Base-by-base conservation (phyloP, 768 basidiomycete species). In the Panus rudis region DNA sequence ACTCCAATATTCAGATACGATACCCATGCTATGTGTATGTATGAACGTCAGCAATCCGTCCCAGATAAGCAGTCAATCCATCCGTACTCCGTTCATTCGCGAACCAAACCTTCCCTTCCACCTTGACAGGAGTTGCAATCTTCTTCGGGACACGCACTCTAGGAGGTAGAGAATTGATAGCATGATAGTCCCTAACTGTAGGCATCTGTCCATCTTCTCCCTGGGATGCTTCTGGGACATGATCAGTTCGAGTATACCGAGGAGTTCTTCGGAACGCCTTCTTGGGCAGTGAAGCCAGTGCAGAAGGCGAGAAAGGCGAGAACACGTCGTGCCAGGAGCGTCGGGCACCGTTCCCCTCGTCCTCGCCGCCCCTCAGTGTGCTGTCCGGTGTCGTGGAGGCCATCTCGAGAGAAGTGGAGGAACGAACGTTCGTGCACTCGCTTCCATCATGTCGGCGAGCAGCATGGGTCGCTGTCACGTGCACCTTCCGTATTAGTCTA, bases 31-130 rank as follows among this genome's bases (percentile, higher is more conserved):
- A 41, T 2, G n/a, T n/a, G n/a, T n/a, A n/a, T n/a, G n/a, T n/a
- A 41, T 28, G 42, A 14, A 30, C 3, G 27, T 34, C 7, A 40
- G 23, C 40, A 41, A 12, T 6, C 10, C 6, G 21, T 13, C 7
- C 11, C 8, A 6, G 13, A 41, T 16, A 14, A 20, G 3, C 27
- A 13, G 23, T 32, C 35, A 39, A 6, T 60, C 71, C 41, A 33
- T 6, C 64, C 81, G 47, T 37, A 92, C 89, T 92, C 58, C 90
- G 70, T 63, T 97, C 92, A 57, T 96, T 96, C 7, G 92, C 92
- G 60, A 97, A 94, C 92, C 93, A 97, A 37, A 97, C 92, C 57
- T 97, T 97, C 17, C 80, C 82, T 59, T 97, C 92, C 14, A 97
- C 91, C 50, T 81, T 86, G 54, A 97, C 70, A 0, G 83, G 78